phyloP scores from a whole-genome alignment of 2,329 filamentous ascomycete genomes.

The Aureobasidium mangrovei region DNA sequence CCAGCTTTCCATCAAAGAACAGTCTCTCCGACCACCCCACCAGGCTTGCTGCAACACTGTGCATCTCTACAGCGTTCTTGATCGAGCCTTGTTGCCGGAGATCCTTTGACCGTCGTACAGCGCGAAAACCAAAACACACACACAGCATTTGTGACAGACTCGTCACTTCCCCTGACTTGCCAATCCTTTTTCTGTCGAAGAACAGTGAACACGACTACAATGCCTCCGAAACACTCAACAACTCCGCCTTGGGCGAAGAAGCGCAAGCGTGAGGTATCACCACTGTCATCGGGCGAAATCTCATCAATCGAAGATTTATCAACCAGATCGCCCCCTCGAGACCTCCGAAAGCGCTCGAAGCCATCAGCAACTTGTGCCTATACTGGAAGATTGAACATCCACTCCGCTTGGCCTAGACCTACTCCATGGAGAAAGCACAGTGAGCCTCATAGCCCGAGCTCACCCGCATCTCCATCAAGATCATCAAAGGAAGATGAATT shows the following conservation, averaged over 20 bases:
- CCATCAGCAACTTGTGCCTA: not conserved
- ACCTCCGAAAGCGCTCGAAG: not conserved
- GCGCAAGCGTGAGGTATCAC: constrained; percentile 3
- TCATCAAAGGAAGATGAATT: not conserved
- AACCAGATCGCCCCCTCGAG: not conserved
- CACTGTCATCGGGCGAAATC: not conserved
- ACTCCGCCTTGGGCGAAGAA: constrained; percentile 6
- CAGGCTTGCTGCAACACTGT: too few species aligned
- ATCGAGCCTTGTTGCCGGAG: too few species aligned
- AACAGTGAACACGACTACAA: not conserved
- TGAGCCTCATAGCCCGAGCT: constrained; percentile 5
- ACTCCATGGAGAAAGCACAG: not conserved
- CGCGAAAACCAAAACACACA: not conserved
- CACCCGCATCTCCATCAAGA: not conserved
- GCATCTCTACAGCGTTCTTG: too few species aligned
- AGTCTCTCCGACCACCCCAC: too few species aligned
- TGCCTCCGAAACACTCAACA: not conserved
- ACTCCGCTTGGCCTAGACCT: not conserved
- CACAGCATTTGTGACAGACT: not conserved
- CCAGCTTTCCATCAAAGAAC: too few species aligned
- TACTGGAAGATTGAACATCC: not conserved
- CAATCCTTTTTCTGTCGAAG: not conserved
- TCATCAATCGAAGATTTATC: not conserved
- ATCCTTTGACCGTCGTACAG: not conserved
- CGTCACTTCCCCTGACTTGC: not conserved